A percentile compares a stretch with the other conserved stretches of the same genome.
Conservation (phyloP, 176 grass and related monocot species). For the Hordeum marinum region DNA sequence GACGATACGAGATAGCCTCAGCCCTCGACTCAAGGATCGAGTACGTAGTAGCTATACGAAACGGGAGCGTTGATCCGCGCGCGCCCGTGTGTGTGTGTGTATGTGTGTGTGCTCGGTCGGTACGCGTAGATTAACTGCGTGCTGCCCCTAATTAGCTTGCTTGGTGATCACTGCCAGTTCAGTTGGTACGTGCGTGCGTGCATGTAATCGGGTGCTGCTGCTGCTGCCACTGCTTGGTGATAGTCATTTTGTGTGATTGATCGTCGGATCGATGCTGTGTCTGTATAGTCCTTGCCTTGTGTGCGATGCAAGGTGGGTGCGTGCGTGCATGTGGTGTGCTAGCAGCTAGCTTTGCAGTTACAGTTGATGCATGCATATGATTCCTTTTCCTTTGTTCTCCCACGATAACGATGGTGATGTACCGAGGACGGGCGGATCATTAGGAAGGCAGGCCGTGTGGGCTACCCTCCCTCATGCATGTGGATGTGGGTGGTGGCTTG, state of each 20-base stretch:
- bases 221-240: not conserved
- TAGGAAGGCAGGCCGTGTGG: slow-evolving; percentile 31
- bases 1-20: not conserved
- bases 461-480: slow-evolving; percentile 18
- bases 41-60: slow-evolving; percentile 15
- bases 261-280: not conserved
- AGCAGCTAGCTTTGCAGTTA: not conserved
- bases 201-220: not conserved
- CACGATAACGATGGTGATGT: not conserved
- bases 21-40: not conserved
- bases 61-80: not conserved
- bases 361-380: not conserved
- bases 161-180: not conserved
- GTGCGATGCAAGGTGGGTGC: slow-evolving; percentile 3
- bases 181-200: not conserved
- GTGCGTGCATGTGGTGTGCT: not conserved
- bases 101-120: not conserved
- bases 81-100: not conserved
- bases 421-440: not conserved
- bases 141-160: slow-evolving; percentile 26
- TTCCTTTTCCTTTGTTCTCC: not conserved
- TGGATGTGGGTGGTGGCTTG: not conserved
- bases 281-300: not conserved
- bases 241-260: slow-evolving; percentile 2
- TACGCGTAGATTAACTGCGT: slow-evolving; percentile 22